Base-by-base conservation (phyloP, 225 moss, liverwort and hornwort species). In the Climacium dendroides region DNA sequence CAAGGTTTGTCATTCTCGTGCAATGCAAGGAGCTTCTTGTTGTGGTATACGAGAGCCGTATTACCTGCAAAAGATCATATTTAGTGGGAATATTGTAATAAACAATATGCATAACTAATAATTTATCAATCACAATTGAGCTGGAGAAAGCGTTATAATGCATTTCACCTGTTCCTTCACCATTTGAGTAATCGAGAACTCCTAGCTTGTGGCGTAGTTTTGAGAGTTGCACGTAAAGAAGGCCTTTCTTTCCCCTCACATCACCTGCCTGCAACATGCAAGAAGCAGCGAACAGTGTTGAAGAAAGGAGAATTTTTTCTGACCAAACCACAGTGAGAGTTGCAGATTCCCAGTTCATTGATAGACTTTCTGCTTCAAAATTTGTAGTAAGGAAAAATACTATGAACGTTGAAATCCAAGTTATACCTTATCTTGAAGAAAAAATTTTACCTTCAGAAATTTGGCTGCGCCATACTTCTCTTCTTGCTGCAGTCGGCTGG, bases 401-500 rank as follows among this genome's bases (percentile, higher is more conserved):
- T 25, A 11, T 11, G 5, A 28, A 23, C 5, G 20, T 2, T 48
- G 2, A 45, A n/a, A 47, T 29, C 9, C 29, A 37, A n/a, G 79
- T 58, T 45, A 7, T 30, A 10, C 80, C 9, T 47, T 35, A 26
- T 60, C 48, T 35, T 48, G 28, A 43, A 70, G 62, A 14, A 79
- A 35, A 17, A 61, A 29, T 5, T 22, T 48, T 75, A 90, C 90
- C 91, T 93, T 93, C 0, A 84, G 19, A 60, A 91, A 90, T 72
- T 93, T 93, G 71, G 94, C 89, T 59, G 66, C 90, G 16, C 94
- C 89, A 24, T 89, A 91, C 61, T 80, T 85, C 79, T 91, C 91
- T 86, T 97, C 96, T 74, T 97, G 96, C 62, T 89, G 89, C 63
- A 94, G 84, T 76, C 90, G 83, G 58, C 84, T 88, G 50, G 96